Percentiles rank a stretch among this genome's conserved stretches.
Evolutionary conservation across 2,329 filamentous ascomycete species (phyloP).

Genomic region (Exophiala xenobiotica): DNA sequence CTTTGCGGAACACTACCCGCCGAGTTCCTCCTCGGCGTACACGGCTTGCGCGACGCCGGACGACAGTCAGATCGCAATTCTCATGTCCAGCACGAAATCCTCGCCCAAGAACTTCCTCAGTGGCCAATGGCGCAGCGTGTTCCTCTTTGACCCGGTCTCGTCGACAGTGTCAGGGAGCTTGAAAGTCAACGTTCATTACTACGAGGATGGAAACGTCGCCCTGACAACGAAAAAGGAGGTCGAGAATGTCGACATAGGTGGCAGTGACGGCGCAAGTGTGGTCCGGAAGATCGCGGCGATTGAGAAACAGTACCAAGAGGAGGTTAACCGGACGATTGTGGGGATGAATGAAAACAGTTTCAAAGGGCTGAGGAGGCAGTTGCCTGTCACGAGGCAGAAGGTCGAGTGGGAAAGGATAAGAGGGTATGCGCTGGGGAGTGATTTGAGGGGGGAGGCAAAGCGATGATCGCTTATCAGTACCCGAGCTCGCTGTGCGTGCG

Average conservation of each 20-base stretch:
- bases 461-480: conserved; percentile 5
- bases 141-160: conserved; percentile 72
- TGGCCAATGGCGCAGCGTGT: conserved; percentile 89
- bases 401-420: conserved; percentile 99
- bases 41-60: conserved; percentile 52
- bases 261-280: conserved; percentile 65
- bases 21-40: conserved; percentile 77
- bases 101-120: conserved; percentile 99
- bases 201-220: conserved; percentile 97
- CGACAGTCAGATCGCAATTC: conserved; percentile 72
- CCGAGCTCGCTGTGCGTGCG: too few relatives aligned
- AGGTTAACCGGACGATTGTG: conserved; percentile 86
- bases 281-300: conserved; percentile 72
- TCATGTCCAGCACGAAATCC: conserved; percentile 94
- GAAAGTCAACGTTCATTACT: conserved; percentile 97
- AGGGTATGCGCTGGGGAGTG: conserved; percentile 72
- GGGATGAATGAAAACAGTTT: conserved; percentile 90
- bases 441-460: conserved; percentile 25
- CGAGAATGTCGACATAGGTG: conserved; percentile 14
- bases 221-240: conserved; percentile 75
- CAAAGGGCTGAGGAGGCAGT: conserved; percentile 85
- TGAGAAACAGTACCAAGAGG: conserved; percentile 95
- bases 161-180: conserved; percentile 72
- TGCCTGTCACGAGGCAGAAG: conserved; percentile 96
- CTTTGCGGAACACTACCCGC: conserved; percentile 84